Base-by-base conservation (phyloP, 23 red algal species). In the Agarophyton chilense region DNA sequence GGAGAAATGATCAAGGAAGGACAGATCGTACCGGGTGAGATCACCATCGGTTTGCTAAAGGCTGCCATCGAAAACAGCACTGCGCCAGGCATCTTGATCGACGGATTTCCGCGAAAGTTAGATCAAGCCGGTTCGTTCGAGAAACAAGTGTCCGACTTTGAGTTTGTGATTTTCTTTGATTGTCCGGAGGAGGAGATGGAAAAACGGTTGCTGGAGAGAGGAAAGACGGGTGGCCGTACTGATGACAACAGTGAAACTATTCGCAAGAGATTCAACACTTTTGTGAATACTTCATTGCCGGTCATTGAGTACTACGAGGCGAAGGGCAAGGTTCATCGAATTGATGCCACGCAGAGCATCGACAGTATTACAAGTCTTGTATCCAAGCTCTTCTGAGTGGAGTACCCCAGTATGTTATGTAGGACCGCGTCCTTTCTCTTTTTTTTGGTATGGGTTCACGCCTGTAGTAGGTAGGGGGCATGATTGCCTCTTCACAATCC, bases 151-250 rank as follows among this genome's bases (percentile, higher is more conserved):
- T 80, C 82, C 21, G 81, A 92, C 28, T 92, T 93, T 93, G 97
- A 96, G 56, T 95, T 99, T 86, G 83, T 88, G 45, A 87, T 99
- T 13, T 99, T 99, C 77, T 99, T 99, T 44, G 97, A 99, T 56
- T 99, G 97, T 81, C 93, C 97, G 14, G 93, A 99, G 44, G 77
- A 95, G 39, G 94, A 88, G 60, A 96, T 99, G 97, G 93, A 93
- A 50, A 61, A 51, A 72, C 87, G 97, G 19, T 78, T 99, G 31
- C 32, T 99, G 80, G 49, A 95, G 52, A 83, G 97, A 39, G 93
- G 93, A 39, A 35, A 95, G 88, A 94, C 83, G 33, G 85, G 81
- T 25, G 97, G 97, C 19, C 93, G 97, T 29, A 73, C 82, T 0
- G 97, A 99, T 80, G 97, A 99, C 39, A 99, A 99, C 57, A 72